A percentile compares a stretch with the other conserved stretches of the same genome.
Evolutionary conservation across 1,284 basidiomycete genomes (phyloP).

Genomic region (Marasmius tenuissimus): DNA sequence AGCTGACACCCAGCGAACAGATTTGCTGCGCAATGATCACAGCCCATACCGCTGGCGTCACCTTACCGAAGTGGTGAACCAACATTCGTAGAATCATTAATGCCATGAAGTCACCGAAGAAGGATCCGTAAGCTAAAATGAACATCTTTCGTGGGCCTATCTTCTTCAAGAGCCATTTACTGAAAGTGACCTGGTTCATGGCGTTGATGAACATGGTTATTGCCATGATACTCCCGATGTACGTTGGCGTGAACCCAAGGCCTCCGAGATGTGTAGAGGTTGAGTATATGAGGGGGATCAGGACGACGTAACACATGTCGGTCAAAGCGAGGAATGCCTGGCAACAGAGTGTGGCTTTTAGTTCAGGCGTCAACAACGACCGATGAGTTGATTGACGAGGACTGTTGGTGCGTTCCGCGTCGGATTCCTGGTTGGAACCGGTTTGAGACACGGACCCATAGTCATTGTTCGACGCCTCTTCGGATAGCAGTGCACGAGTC

Average conservation of each 20-base stretch:
- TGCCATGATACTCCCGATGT: constrained; percentile 20
- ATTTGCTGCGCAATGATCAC: neutral
- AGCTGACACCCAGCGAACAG: neutral
- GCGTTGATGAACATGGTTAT: constrained; percentile 28
- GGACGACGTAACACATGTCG: constrained; percentile 28
- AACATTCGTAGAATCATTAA: neutral
- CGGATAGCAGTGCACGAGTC: neutral
- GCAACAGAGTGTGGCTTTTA: constrained; percentile 26
- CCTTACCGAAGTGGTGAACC: neutral
- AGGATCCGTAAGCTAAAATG: neutral
- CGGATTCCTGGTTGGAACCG: neutral
- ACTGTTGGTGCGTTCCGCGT: constrained; percentile 5
- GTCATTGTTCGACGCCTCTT: neutral
- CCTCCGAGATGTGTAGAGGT: constrained; percentile 17
- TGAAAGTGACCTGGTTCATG: neutral
- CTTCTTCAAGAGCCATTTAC: neutral
- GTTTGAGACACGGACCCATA: neutral
- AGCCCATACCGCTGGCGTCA: neutral
- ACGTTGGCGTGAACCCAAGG: constrained; percentile 16
- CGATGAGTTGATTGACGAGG: constrained; percentile 23
- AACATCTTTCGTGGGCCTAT: constrained; percentile 1
- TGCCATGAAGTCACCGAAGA: neutral
- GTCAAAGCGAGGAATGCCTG: constrained; percentile 33
- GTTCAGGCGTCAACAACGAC: constrained; percentile 29
- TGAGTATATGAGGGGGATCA: constrained; percentile 22